These are phyloP conservation scores for Bauhinia variegata DNA, from an alignment of 306 rosid genomes.

Conservation along the genomic window DNA sequence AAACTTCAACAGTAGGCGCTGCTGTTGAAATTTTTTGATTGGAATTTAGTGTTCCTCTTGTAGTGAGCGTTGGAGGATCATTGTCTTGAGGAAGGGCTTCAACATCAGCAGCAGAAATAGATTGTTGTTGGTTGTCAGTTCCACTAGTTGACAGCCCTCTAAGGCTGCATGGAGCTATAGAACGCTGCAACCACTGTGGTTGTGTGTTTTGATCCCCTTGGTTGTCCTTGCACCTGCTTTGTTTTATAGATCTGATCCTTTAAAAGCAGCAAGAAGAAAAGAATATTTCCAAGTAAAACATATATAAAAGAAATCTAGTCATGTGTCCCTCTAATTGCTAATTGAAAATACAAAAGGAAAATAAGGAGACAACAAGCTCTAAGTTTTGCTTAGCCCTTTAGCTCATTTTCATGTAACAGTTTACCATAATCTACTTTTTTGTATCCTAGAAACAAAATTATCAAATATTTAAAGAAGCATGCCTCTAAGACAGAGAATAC, in stretches of 20 bases:
- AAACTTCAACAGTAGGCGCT: too few species aligned
- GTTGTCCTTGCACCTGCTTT: slow-evolving; percentile 68
- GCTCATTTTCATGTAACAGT: too few species aligned
- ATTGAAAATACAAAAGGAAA: neutral
- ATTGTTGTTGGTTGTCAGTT: slow-evolving; percentile 39
- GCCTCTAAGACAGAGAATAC: neutral
- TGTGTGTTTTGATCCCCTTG: slow-evolving; percentile 54
- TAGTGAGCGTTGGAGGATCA: too few species aligned
- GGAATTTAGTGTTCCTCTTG: too few species aligned
- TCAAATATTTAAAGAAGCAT: neutral
- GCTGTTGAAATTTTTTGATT: too few species aligned
- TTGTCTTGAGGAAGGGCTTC: slow-evolving; percentile 44
- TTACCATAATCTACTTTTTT: neutral
- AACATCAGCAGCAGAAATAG: slow-evolving; percentile 39
- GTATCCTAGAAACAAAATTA: neutral
- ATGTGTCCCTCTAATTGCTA: neutral
- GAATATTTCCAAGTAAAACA: neutral
- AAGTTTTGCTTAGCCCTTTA: neutral
- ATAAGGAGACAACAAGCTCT: neutral
- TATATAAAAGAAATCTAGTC: neutral
- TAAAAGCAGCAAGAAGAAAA: slow-evolving; percentile 9
- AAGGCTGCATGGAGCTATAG: slow-evolving; percentile 49
- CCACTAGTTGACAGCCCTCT: too few species aligned
- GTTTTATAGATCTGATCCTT: slow-evolving; percentile 68
- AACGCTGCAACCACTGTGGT: slow-evolving; percentile 57